Evolutionary conservation across 2,329 filamentous ascomycete species (phyloP).

Genomic region (Didymellaceae sp.): DNA sequence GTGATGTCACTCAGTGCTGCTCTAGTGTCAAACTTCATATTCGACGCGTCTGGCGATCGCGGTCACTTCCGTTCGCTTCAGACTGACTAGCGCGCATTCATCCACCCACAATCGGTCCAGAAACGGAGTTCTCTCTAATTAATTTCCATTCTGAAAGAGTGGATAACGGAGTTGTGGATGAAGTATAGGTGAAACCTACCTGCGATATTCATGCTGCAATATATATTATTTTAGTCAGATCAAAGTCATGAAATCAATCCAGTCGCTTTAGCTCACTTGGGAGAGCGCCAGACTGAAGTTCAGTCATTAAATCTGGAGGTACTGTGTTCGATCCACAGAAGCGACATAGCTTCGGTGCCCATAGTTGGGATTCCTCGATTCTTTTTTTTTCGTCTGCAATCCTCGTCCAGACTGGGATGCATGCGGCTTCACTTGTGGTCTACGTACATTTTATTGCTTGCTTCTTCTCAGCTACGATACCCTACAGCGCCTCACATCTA

Average conservation of each 20-base stretch:
- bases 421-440: no score
- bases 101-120: neutral
- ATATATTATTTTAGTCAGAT: neutral
- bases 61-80: neutral
- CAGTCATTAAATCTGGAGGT: slow-evolving; percentile 41
- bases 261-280: slow-evolving; percentile 42
- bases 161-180: no score
- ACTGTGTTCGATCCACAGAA: slow-evolving; percentile 42
- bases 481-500: no score
- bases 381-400: slow-evolving; percentile 15
- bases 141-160: neutral
- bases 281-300: slow-evolving; percentile 43
- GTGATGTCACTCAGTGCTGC: slow-evolving; percentile 10
- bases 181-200: no score
- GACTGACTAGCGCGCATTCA: neutral
- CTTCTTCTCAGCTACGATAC: no score
- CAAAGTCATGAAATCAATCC: slow-evolving; percentile 16
- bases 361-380: slow-evolving; percentile 12
- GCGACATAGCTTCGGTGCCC: slow-evolving; percentile 29
- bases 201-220: neutral
- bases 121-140: neutral
- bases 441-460: no score
- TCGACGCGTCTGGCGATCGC: neutral
- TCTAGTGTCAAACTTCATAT: neutral
- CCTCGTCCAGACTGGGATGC: no score